phyloP scores from a whole-genome alignment of 2,329 filamentous ascomycete genomes.

The Penicillium expansum region DNA sequence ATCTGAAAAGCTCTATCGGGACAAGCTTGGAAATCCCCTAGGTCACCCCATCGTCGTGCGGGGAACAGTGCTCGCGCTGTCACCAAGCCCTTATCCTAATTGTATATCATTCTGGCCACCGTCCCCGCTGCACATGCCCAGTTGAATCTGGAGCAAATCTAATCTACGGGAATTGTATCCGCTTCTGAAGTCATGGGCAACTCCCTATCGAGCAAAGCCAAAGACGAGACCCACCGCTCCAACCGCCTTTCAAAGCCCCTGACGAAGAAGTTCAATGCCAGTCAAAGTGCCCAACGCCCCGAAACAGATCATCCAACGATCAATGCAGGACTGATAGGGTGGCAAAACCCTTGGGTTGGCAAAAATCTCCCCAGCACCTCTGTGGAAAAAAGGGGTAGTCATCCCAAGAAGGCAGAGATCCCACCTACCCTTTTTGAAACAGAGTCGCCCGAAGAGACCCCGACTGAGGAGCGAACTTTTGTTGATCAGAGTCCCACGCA shows the following conservation, averaged over 20 bases:
- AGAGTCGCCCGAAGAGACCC: conserved; percentile 6
- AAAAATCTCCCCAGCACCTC: conserved; percentile 19
- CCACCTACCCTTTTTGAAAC: conserved; percentile 18
- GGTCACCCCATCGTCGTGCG: conserved; percentile 7
- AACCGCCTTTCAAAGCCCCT: conserved; percentile 40
- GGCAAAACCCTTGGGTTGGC: conserved; percentile 39
- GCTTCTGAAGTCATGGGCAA: conserved; percentile 36
- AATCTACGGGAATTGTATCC: conserved; percentile 11
- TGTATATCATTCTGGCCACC: conserved; percentile 10
- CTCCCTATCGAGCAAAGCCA: conserved; percentile 33
- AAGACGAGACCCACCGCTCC: conserved; percentile 32
- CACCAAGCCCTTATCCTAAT: conserved; percentile 2
- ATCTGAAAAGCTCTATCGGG: conserved; percentile 10
- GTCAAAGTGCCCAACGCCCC: conserved; percentile 13
- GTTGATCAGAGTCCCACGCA: background rate
- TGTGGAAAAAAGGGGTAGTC: conserved; percentile 10
- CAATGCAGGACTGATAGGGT: conserved; percentile 23
- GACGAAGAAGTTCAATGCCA: conserved; percentile 24
- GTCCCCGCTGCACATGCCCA: background rate
- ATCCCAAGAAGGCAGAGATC: conserved; percentile 14
- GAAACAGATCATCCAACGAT: conserved; percentile 11
- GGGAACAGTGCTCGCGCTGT: conserved; percentile 4
- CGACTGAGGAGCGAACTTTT: background rate
- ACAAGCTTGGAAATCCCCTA: conserved; percentile 3
- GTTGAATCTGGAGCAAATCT: conserved; percentile 12